Evolutionary conservation across 176 grass and related monocot genomes (phyloP).

Genomic region (Coix lacrymajobi): DNA sequence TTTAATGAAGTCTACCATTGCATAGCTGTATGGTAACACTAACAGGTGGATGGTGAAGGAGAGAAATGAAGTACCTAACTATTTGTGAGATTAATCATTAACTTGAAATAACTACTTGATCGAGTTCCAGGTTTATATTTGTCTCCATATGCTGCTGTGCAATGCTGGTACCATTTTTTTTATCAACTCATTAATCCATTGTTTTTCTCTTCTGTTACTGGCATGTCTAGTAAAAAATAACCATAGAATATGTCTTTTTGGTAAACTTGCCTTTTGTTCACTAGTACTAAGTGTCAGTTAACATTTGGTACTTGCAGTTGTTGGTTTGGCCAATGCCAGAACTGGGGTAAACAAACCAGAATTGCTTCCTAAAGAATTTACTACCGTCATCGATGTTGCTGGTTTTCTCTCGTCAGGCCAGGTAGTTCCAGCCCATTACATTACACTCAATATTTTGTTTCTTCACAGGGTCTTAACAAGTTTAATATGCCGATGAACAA

Average conservation of each 20-base stretch:
- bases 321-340: slow-evolving; percentile 54
- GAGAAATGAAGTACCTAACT: neutral
- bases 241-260: neutral
- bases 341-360: slow-evolving; percentile 88
- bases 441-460: neutral
- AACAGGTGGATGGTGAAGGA: neutral
- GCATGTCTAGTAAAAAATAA: neutral
- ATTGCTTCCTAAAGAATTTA: slow-evolving; percentile 88
- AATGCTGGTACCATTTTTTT: neutral
- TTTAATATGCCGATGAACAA: neutral
- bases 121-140: neutral
- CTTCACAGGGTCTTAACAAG: neutral
- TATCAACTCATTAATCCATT: neutral
- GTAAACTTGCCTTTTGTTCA: neutral
- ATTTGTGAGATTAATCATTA: neutral
- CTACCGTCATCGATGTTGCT: slow-evolving; percentile 85
- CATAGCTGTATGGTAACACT: neutral
- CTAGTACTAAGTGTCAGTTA: neutral
- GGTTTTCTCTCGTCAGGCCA: slow-evolving; percentile 92
- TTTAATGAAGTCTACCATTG: neutral
- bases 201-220: neutral
- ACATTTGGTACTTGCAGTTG: slow-evolving; percentile 38
- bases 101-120: neutral
- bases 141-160: neutral
- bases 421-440: slow-evolving; percentile 25